Conservation (phyloP, 2,329 filamentous ascomycete species). For the Exutisphaerella laricina region DNA sequence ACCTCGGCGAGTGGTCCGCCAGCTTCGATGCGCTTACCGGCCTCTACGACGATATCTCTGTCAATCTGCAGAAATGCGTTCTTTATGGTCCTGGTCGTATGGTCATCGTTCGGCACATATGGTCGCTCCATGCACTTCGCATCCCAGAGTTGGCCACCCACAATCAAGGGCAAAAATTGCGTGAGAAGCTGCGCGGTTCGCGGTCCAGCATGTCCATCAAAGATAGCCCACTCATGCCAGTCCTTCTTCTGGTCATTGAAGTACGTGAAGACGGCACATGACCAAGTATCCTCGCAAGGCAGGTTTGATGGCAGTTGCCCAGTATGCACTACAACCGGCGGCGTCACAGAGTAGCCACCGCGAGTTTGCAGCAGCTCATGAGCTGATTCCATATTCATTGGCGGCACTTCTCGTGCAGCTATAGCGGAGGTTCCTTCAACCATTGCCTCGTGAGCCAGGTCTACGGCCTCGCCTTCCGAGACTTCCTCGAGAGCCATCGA, state of each 20-base stretch:
- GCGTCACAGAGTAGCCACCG: constrained; percentile 23
- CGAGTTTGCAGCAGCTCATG: constrained; percentile 19
- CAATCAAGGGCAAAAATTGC: constrained; percentile 19
- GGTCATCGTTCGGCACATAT: constrained; percentile 25
- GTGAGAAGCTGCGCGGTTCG: constrained; percentile 28
- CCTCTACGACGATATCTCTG: constrained; percentile 31
- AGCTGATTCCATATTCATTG: constrained; percentile 20
- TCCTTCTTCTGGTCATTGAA: constrained; percentile 21
- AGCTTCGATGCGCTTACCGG: constrained; percentile 17
- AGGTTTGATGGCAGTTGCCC: constrained; percentile 27
- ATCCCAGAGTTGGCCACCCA: constrained; percentile 20
- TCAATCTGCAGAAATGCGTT: constrained; percentile 39
- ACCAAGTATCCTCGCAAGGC: constrained; percentile 29
- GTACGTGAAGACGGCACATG: constrained; percentile 18
- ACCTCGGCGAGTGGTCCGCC: constrained; percentile 15
- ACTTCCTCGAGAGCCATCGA: constrained; percentile 9
- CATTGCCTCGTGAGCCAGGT: constrained; percentile 18
- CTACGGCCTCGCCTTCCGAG: constrained; percentile 11
- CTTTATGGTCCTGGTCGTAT: constrained; percentile 35
- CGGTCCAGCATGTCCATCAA: constrained; percentile 39
- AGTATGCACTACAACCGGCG: constrained; percentile 23
- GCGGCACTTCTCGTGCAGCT: constrained; percentile 17
- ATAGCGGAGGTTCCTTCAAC: constrained; percentile 16
- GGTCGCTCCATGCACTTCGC: constrained; percentile 19
- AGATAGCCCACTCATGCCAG: constrained; percentile 36